These are phyloP conservation scores for Hyaloperonospora brassicae DNA, from an alignment of 352 stramenopile genomes.

Conservation along the genomic window DNA sequence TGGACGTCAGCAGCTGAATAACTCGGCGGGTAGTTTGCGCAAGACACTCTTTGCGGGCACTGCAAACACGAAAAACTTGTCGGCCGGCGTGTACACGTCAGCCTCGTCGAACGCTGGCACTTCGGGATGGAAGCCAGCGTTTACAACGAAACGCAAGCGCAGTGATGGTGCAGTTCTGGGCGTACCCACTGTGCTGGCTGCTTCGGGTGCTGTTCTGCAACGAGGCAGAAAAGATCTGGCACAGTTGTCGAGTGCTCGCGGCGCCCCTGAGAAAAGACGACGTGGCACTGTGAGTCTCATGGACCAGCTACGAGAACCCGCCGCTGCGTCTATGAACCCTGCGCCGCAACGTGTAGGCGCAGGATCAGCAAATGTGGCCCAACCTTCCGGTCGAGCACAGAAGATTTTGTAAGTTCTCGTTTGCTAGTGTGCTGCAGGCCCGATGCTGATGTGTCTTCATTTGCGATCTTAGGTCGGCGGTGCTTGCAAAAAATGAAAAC, in stretches of 20 bases:
- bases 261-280: conserved; percentile 6
- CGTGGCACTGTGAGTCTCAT: conserved; percentile 23
- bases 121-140: conserved; percentile 29
- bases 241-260: conserved; percentile 1
- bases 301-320: conserved; percentile 27
- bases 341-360: background rate
- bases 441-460: conserved; percentile 2
- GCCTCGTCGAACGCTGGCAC: conserved; percentile 14
- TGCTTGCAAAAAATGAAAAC: conserved; percentile 23
- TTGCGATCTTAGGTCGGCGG: conserved; percentile 24
- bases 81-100: conserved; percentile 62
- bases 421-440: conserved; percentile 3
- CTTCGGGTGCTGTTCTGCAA: conserved; percentile 41
- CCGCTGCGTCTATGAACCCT: conserved; percentile 14
- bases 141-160: conserved; percentile 52
- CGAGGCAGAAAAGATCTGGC: conserved; percentile 7
- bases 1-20: conserved; percentile 71
- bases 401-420: conserved; percentile 45
- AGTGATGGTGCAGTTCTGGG: conserved; percentile 28
- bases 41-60: conserved; percentile 52
- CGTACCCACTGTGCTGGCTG: conserved; percentile 44
- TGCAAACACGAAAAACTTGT: conserved; percentile 65
- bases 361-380: conserved; percentile 4
- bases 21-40: conserved; percentile 50
- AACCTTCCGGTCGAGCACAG: conserved; percentile 33